Base-by-base conservation (phyloP, 257 asterid species). In the Nicotiana undulata region DNA sequence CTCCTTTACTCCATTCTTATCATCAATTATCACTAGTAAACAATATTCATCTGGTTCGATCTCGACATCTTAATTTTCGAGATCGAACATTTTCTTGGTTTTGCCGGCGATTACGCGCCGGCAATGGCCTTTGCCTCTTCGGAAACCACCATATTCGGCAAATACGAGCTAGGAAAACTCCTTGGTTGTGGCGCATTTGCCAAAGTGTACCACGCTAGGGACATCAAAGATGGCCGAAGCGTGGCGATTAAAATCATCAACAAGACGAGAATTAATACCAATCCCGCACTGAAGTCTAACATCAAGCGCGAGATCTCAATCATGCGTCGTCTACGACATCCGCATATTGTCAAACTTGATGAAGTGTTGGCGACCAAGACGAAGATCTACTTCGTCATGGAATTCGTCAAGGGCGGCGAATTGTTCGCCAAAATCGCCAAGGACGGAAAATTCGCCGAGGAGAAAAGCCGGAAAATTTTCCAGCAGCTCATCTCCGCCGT, bases 161-260 rank as follows among this genome's bases (percentile, higher is more conserved):
- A 93, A 80, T 94, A 93, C 80, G 97, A 94, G 82, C 2, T 93
- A 44, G 98, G 98, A 0, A 89, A 86, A 83, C 94, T 94, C 53
- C 87, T 94, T 1, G 98, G 98, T 22, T 92, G 98, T 82, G 98
- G 97, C 49, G 98, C 97, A 3, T 94, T 93, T 26, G 98, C 97
- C 9, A 94, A 94, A 53, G 98, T 94, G 15, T 94, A 91, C 83
- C 95, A 93, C 53, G 98, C 96, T 13, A 85, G 97, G 18, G 90
- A 92, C 17, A 66, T 92, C 17, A 77, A 74, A 26, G 89, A 89
- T 72, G 96, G 98, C 11, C 94, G 85, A 17, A 94, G 97, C 83
- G 96, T 93, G 4, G 98, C 98, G 1, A 80, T 94, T 1, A 93
- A 94, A 63, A 86, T 94, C 18, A 83, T 94, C 29, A 89, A 84